Percentiles rank a stretch among this genome's conserved stretches.
Conservation (phyloP, 2,329 filamentous ascomycete species). For the Acephala macrosclerotiorum region DNA sequence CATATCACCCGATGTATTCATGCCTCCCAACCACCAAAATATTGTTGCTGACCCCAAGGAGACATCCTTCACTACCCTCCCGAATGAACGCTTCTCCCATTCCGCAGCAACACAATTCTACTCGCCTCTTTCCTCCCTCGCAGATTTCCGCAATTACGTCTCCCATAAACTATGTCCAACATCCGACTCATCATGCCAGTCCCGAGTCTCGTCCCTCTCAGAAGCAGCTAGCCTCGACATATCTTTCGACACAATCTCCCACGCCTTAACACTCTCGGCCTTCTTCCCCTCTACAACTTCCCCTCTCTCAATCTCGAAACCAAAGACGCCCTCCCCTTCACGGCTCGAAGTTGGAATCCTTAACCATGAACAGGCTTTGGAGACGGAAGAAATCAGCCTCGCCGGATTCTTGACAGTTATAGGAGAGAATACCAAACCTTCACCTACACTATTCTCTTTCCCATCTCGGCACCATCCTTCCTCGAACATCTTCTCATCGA, state of each 20-base stretch:
- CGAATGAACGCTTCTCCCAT: conserved; percentile 66
- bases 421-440: conserved; percentile 75
- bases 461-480: conserved; percentile 76
- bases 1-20: conserved; percentile 52
- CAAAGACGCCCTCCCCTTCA: conserved; percentile 46
- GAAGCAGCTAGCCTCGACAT: conserved; percentile 75
- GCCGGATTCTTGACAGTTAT: conserved; percentile 81
- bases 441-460: conserved; percentile 83
- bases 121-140: conserved; percentile 65
- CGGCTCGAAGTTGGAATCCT: conserved; percentile 85
- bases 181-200: conserved; percentile 56
- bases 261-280: conserved; percentile 69
- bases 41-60: conserved; percentile 37
- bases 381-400: conserved; percentile 78
- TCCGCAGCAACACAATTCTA: conserved; percentile 75
- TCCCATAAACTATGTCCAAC: conserved; percentile 58
- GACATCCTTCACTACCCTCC: conserved; percentile 68
- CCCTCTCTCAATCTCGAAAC: conserved; percentile 38
- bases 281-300: conserved; percentile 60
- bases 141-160: conserved; percentile 61
- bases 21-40: background rate
- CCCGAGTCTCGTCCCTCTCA: conserved; percentile 53
- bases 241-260: conserved; percentile 75
- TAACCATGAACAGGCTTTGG: conserved; percentile 67
- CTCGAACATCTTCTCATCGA: conserved; percentile 63